Conservation (phyloP, 805 yeast genomes). For the Jamesozyma lodderae region DNA sequence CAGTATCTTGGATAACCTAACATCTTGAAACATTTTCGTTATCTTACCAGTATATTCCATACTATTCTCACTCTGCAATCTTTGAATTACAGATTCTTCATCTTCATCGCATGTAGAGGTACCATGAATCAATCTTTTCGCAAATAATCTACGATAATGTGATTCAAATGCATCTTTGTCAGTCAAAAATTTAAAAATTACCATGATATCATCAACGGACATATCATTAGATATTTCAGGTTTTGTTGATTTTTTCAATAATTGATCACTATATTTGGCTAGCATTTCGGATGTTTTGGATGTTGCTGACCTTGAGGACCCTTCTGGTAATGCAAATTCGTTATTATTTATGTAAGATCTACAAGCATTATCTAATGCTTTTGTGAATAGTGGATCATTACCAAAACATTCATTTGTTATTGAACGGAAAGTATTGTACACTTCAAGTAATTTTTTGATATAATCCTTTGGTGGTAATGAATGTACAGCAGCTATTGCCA, state of each 20-base stretch:
- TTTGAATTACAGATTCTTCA: slow-evolving; percentile 77
- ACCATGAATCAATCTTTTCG: slow-evolving; percentile 81
- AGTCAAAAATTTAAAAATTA: slow-evolving; percentile 74
- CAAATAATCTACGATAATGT: slow-evolving; percentile 79
- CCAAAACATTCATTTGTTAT: slow-evolving; percentile 37
- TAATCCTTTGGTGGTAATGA: slow-evolving; percentile 55
- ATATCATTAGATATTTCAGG: slow-evolving; percentile 63
- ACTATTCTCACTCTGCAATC: slow-evolving; percentile 81
- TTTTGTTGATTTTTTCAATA: slow-evolving; percentile 67
- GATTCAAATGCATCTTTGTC: slow-evolving; percentile 95
- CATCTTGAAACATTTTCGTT: slow-evolving; percentile 93
- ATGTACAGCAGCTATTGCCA: slow-evolving; percentile 33
- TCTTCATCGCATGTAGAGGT: slow-evolving; percentile 72
- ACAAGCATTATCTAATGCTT: slow-evolving; percentile 85
- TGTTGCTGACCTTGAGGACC: slow-evolving; percentile 37
- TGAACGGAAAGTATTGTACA: slow-evolving; percentile 50
- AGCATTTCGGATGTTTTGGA: slow-evolving; percentile 89
- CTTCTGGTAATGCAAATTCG: slow-evolving; percentile 60
- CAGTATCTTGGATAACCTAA: slow-evolving; percentile 73
- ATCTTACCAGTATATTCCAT: slow-evolving; percentile 88
- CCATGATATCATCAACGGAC: slow-evolving; percentile 78
- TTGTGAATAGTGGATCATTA: slow-evolving; percentile 67
- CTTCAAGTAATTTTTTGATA: slow-evolving; percentile 63
- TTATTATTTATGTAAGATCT: slow-evolving; percentile 75
- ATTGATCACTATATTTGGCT: slow-evolving; percentile 79